Base-by-base conservation (phyloP, 768 basidiomycete species). In the Phylloporus rhodoxanthus region DNA sequence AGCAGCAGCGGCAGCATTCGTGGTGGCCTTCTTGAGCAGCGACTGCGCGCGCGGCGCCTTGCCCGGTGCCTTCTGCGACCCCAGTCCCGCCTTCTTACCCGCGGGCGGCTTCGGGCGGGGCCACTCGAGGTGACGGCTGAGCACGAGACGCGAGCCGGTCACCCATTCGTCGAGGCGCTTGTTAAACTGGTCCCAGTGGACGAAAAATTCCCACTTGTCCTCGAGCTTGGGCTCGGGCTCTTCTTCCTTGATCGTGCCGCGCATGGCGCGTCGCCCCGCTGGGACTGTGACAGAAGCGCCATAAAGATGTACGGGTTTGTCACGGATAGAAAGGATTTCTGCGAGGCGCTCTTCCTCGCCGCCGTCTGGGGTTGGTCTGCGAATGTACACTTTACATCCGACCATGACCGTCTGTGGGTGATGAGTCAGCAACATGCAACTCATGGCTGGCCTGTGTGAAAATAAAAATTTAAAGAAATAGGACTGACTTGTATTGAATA, bases 131-230 rank as follows among this genome's bases (percentile, higher is more conserved):
- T 96, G 93, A 55, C 85, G 78, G 51, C 72, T 77, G 39, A 94
- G 74, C 36, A 98, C 79, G 49, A 99, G 78, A 34, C 95, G 82
- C 1, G 88, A 85, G 14, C 89, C 91, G 13, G 87, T 72, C 20
- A 99, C 86, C 96, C 96, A 99, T 47, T 96, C 96, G 65, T 99
- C 96, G 34, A 98, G 75, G 54, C 96, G 93, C 68, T 99, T 99
- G 75, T 99, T 99, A 78, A 97, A 98, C 56, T 91, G 83, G 59
- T 97, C 92, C 85, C 95, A 99, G 63, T 99, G 96, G 17, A 98
- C 91, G 63, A 98, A 99, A 74, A 84, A 98, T 68, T 98, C 94
- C 67, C 81, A 79, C 59, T 87, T 84, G 66, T 92, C 90, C 60
- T 85, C 85, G 8, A 81, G 78, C 50, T 78, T 78, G 33, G 72